Conservation (phyloP, 805 yeast species). For the Candida parachauliodes region DNA sequence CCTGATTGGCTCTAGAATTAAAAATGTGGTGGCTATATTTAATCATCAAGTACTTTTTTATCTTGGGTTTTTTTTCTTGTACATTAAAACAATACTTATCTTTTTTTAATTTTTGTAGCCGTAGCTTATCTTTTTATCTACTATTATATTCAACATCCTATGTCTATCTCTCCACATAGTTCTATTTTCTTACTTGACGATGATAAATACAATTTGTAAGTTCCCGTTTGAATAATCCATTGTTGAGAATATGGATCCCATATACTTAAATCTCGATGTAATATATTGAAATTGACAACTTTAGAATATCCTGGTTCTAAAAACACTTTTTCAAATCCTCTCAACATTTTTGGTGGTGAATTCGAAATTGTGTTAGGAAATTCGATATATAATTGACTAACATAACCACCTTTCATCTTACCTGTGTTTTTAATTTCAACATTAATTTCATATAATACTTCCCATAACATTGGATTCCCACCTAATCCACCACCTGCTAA, state of each 20-base stretch:
- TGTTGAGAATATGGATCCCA: slow-evolving; percentile 56
- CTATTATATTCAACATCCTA: slow-evolving; percentile 19
- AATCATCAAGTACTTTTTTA: no score
- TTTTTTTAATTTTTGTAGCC: slow-evolving; percentile 1
- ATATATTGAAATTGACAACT: slow-evolving; percentile 39
- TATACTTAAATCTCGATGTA: slow-evolving; percentile 50
- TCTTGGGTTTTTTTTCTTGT: no score
- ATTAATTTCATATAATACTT: slow-evolving; percentile 42
- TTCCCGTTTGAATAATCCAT: slow-evolving; percentile 57
- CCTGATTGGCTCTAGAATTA: background rate
- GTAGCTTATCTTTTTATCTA: slow-evolving; percentile 1
- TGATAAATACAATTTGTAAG: slow-evolving; percentile 49
- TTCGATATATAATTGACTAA: slow-evolving; percentile 52
- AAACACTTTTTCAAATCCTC: slow-evolving; percentile 56
- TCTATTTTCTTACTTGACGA: slow-evolving; percentile 47
- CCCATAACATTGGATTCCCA: slow-evolving; percentile 62
- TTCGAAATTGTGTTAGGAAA: slow-evolving; percentile 44
- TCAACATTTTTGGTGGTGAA: slow-evolving; percentile 50
- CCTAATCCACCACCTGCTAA: slow-evolving; percentile 51
- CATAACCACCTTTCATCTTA: slow-evolving; percentile 42
- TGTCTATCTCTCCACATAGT: slow-evolving; percentile 43
- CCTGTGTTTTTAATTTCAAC: slow-evolving; percentile 50
- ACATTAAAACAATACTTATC: no score
- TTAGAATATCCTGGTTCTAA: slow-evolving; percentile 39
- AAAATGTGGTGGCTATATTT: no score